These are phyloP conservation scores for Syzygium aqueum DNA, from an alignment of 345 rosid species.

Conservation along the genomic window DNA sequence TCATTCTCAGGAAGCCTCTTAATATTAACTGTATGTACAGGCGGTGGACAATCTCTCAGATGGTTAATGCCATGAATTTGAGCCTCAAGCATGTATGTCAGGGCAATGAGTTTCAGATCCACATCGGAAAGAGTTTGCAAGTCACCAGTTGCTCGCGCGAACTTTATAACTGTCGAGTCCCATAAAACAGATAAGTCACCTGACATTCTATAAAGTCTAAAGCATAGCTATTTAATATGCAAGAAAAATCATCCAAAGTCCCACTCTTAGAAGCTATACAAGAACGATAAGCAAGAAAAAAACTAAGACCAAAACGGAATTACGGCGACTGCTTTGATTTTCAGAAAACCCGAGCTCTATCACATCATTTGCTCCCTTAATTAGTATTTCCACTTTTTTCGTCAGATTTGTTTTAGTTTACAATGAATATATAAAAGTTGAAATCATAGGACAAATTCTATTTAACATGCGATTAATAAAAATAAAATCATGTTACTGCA, in stretches of 20 bases:
- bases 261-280: neutral
- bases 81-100: constrained; percentile 72
- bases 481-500: neutral
- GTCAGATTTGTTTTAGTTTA: neutral
- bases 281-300: neutral
- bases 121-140: constrained; percentile 83
- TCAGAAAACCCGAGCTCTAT: neutral
- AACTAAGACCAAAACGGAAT: neutral
- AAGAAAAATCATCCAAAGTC: neutral
- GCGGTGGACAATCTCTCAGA: constrained; percentile 73
- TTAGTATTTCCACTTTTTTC: neutral
- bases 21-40: constrained; percentile 60
- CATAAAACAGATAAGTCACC: neutral
- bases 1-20: constrained; percentile 86
- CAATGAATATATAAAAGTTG: neutral
- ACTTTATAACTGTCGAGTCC: constrained; percentile 45
- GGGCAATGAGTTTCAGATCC: constrained; percentile 76
- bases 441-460: neutral
- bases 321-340: neutral
- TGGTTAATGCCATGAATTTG: constrained; percentile 71
- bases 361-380: neutral
- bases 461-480: neutral
- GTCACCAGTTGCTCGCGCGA: constrained; percentile 90
- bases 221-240: neutral
- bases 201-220: neutral